Evolutionary conservation across 257 asterid genomes (phyloP).

Genomic region (Przewalskia tangutica): DNA sequence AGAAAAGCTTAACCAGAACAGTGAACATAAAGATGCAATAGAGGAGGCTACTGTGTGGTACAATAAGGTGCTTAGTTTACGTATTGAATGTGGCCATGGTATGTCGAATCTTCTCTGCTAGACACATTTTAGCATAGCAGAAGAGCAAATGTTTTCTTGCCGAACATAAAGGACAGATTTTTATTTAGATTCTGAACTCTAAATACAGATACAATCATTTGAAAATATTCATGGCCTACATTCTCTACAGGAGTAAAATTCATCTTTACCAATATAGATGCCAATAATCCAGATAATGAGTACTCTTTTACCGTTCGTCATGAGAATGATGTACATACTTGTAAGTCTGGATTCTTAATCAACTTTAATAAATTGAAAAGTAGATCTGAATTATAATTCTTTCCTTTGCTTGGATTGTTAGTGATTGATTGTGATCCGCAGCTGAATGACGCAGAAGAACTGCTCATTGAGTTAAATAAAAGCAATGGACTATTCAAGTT

Average conservation of each 20-base stretch:
- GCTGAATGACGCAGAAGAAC: slow-evolving; percentile 41
- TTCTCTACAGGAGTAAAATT: slow-evolving; percentile 65
- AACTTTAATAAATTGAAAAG: background rate
- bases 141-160: background rate
- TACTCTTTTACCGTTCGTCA: slow-evolving; percentile 59
- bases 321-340: slow-evolving; percentile 56
- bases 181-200: background rate
- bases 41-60: slow-evolving; percentile 91
- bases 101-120: background rate
- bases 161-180: background rate
- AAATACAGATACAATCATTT: background rate
- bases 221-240: background rate
- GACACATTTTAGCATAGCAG: background rate
- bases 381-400: slow-evolving; percentile 1
- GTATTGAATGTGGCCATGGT: slow-evolving; percentile 81
- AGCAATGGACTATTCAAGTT: slow-evolving; percentile 69
- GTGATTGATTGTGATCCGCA: slow-evolving; percentile 71
- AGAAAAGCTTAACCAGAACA: slow-evolving; percentile 38
- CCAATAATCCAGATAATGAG: slow-evolving; percentile 45
- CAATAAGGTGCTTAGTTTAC: slow-evolving; percentile 72
- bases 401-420: slow-evolving; percentile 15
- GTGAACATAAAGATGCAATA: slow-evolving; percentile 43
- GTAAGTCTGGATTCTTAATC: slow-evolving; percentile 37
- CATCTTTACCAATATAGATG: slow-evolving; percentile 56
- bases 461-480: slow-evolving; percentile 50